These are phyloP conservation scores for Closterium sp. DNA, from an alignment of 139 green algal genomes.

Conservation along the genomic window DNA sequence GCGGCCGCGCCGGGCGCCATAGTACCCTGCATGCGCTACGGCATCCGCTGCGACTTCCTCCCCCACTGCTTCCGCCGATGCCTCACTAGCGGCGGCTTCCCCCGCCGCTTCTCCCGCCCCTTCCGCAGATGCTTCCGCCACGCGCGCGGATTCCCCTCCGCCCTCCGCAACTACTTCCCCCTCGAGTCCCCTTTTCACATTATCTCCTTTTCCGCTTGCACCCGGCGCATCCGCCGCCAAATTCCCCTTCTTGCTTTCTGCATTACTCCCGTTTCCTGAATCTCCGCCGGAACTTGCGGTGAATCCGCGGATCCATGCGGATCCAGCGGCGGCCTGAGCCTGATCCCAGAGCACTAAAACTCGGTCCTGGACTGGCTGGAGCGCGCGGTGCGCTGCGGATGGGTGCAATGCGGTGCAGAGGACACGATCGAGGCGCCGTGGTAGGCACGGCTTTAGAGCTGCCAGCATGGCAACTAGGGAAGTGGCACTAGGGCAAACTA, in stretches of 20 bases:
- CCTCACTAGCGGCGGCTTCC: neutral
- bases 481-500: neutral
- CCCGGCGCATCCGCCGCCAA: neutral
- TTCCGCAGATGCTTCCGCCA: neutral
- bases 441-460: neutral
- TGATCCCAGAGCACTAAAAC: neutral
- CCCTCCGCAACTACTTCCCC: neutral
- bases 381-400: neutral
- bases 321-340: neutral
- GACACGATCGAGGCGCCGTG: neutral
- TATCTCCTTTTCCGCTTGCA: neutral
- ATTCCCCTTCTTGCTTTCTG: neutral
- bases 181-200: neutral
- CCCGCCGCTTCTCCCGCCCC: neutral
- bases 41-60: neutral
- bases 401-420: neutral
- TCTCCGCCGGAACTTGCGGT: neutral
- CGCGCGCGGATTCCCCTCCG: neutral
- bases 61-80: neutral
- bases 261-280: neutral
- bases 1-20: neutral
- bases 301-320: neutral
- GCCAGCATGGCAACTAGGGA: neutral
- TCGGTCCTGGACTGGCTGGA: neutral
- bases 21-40: neutral